Conservation (phyloP, 495 filamentous ascomycete genomes). For the Hypoxylon perforatum region DNA sequence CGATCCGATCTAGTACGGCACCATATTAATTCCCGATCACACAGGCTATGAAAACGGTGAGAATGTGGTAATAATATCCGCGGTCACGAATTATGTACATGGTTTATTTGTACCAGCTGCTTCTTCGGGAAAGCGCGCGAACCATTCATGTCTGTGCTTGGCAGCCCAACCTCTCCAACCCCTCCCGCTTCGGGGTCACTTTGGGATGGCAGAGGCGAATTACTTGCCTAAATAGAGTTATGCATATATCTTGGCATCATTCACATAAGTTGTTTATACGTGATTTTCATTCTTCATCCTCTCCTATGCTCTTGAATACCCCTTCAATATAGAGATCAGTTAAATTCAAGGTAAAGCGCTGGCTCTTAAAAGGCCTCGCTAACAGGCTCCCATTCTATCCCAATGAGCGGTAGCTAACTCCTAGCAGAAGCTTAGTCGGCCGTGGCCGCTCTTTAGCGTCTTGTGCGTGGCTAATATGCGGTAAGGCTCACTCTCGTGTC, state of each 20-base stretch:
- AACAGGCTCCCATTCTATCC: too few species aligned
- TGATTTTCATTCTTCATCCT: neutral
- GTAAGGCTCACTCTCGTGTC: too few species aligned
- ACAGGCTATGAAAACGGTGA: neutral
- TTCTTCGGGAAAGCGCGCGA: constrained; percentile 15
- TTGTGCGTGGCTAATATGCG: too few species aligned
- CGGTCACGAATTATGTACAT: constrained; percentile 2
- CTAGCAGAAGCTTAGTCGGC: too few species aligned
- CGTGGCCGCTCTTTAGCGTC: too few species aligned
- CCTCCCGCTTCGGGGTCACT: too few species aligned
- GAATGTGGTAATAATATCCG: constrained; percentile 26
- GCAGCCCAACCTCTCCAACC: neutral
- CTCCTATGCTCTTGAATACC: too few species aligned
- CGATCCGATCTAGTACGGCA: constrained; percentile 1
- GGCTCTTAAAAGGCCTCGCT: too few species aligned
- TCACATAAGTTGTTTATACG: neutral
- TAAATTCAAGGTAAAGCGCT: too few species aligned
- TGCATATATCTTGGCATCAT: neutral
- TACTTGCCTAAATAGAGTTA: neutral
- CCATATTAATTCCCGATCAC: constrained; percentile 3
- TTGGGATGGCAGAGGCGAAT: neutral
- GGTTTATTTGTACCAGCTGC: constrained; percentile 13
- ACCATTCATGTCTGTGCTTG: neutral
- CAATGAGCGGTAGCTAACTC: too few species aligned
- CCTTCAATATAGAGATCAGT: too few species aligned